Evolutionary conservation across 192 early-diverging fungal genomes (phyloP).

Genomic region (Coemansia sp.): DNA sequence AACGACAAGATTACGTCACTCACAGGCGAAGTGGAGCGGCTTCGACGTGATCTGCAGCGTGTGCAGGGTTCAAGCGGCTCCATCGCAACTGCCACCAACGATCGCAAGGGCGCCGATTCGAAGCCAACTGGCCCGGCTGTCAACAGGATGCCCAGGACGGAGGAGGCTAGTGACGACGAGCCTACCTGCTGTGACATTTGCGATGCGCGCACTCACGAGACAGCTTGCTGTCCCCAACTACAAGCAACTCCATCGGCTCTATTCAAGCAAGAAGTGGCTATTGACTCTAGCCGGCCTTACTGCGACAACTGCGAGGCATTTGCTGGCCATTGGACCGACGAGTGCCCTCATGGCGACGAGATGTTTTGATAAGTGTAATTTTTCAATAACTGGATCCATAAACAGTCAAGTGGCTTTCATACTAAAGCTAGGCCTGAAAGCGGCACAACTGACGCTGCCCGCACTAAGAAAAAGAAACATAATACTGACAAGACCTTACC

Average conservation of each 20-base stretch:
- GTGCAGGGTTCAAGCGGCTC: neutral
- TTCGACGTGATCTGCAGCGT: slow-evolving; percentile 28
- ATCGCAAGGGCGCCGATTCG: neutral
- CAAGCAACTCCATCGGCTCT: slow-evolving; percentile 2
- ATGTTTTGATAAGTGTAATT: slow-evolving; percentile 53
- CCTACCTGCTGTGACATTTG: slow-evolving; percentile 66
- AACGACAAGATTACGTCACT: slow-evolving; percentile 62
- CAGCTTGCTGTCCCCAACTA: slow-evolving; percentile 58
- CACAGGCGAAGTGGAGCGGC: slow-evolving; percentile 53
- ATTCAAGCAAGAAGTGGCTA: slow-evolving; percentile 35
- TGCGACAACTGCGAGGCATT: slow-evolving; percentile 78
- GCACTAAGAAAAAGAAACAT: neutral
- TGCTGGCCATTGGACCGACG: slow-evolving; percentile 66
- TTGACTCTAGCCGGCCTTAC: slow-evolving; percentile 53
- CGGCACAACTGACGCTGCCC: neutral
- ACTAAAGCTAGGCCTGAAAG: neutral
- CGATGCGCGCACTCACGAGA: slow-evolving; percentile 62
- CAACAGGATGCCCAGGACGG: neutral
- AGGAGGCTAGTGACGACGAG: slow-evolving; percentile 30
- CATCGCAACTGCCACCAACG: neutral
- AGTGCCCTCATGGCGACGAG: slow-evolving; percentile 71
- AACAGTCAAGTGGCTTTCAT: too few relatives aligned
- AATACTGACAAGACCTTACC: neutral
- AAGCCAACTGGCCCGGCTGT: neutral
- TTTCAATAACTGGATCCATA: too few relatives aligned